Evolutionary conservation across 805 yeast species (phyloP), one percentile per base, ranked within the genome.

Genomic region (Candida glaebosa): DNA sequence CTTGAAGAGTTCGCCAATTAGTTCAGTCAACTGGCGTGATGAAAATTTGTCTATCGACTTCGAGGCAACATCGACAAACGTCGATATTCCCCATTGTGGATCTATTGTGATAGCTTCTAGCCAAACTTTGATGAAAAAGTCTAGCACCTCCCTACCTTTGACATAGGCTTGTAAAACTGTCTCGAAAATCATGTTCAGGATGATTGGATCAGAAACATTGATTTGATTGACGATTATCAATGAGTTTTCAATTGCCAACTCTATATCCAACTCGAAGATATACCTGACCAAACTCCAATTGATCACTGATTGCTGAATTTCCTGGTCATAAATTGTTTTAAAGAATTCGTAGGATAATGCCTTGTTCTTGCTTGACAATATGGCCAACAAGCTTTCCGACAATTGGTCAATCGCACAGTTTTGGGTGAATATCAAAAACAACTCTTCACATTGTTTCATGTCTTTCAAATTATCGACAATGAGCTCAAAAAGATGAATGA

Each of bases 131-230:
- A 63, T 56, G 38, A 78, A 63, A 47, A 83, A 83, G 3, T 61
- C 53, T 3, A 58, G 59, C 19, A 78, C 61, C 41, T 82, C 87
- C 67, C 90, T 76, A 3, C 81, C 81, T 49, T 67, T 75, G 8
- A 69, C 62, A 53, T 71, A 76, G 17, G 82, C 75, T 12, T 65
- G 60, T 1, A 75, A 57, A n/a, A 78, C 40, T 34, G 63, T 61
- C n/a, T 40, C 45, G 3, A 60, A 60, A 2, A 67, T 48, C 1
- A 37, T 41, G 14, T 44, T 6, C 39, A 40, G 8, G 6, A 18
- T 28, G 5, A 41, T 38, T 10, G 20, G 32, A 4, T 38, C 39
- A 39, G 36, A 10, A n/a, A 34, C 15, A 18, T 10, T 26, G 39
- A 17, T 35, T 33, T 39, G 41, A 24, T 17, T 35, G 31, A 34